Evolutionary conservation across 805 yeast genomes (phyloP).

Genomic region (Barnettozyma populi): DNA sequence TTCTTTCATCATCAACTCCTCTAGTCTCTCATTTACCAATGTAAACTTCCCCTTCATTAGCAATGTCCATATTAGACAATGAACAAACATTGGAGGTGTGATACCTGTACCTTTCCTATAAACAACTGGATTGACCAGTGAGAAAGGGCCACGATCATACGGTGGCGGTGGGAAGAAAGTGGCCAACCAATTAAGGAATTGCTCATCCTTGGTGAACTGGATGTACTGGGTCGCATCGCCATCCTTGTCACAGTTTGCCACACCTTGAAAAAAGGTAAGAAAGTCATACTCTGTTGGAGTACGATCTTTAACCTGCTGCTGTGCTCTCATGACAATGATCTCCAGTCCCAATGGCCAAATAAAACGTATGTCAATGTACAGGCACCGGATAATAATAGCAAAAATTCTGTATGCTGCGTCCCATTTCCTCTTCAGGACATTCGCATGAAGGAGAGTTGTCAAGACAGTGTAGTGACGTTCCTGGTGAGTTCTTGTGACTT

Average conservation of each 20-base stretch:
- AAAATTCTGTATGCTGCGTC: conserved; percentile 47
- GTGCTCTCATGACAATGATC: conserved; percentile 32
- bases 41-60: conserved; percentile 17
- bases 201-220: conserved; percentile 18
- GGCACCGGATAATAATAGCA: conserved; percentile 42
- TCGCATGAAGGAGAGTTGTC: conserved; percentile 35
- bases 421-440: conserved; percentile 49
- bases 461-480: conserved; percentile 11
- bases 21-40: conserved; percentile 16
- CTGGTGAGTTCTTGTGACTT: conserved; percentile 2
- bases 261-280: conserved; percentile 5
- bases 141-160: neutral
- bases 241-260: neutral
- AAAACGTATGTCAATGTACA: conserved; percentile 45
- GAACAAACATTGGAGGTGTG: conserved; percentile 12
- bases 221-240: neutral
- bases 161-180: conserved; percentile 7
- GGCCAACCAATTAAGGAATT: conserved; percentile 20
- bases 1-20: conserved; percentile 10
- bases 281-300: conserved; percentile 12
- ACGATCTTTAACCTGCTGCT: conserved; percentile 8
- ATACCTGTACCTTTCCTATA: conserved; percentile 13
- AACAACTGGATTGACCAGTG: conserved; percentile 3
- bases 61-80: conserved; percentile 19
- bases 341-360: conserved; percentile 64